Base-by-base conservation (phyloP, 257 asterid species). In the Ophiorrhiza pumila region DNA sequence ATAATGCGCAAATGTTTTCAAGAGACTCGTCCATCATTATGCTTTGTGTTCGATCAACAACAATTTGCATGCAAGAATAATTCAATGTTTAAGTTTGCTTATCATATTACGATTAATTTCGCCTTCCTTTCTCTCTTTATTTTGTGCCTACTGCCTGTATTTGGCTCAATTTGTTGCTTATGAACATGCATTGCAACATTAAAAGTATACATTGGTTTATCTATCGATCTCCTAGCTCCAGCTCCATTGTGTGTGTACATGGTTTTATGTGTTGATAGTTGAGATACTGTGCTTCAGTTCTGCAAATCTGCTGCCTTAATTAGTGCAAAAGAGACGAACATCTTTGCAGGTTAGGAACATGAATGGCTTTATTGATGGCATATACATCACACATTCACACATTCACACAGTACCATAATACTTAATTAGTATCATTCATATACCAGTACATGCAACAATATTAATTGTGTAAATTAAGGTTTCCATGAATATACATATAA, bases 31-130 rank as follows among this genome's bases (percentile, higher is more conserved):
- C 23, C 31, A 60, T 41, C 41, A 52, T 74, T 52, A 62, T 76
- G 65, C 62, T 75, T 77, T 46, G 49, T 9, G 25, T 76, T 68
- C 73, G 69, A 83, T 70, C 18, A 69, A 76, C 31, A 46, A 11
- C 45, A 60, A 41, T 49, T 60, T 73, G 46, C 76, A 71, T 69
- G 65, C 14, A 50, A 57, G 23, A 13, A 23, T 53, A 22, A 53
- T 45, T 45, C 42, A 10, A 7, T 34, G 45, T 32, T 2, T 22
- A 2, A 71, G 45, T 59, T 71, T 42, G 18, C 43, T 71, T 18
- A 22, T 49, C 27, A 43, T n/a, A n/a, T n/a, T n/a, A n/a, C n/a
- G n/a, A n/a, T n/a, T n/a, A n/a, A n/a, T n/a, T n/a, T n/a, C n/a
- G n/a, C n/a, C n/a, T n/a, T n/a, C n/a, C n/a, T n/a, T n/a, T n/a